These are phyloP conservation scores for Leptographium wingfieldii DNA, from an alignment of 2,329 filamentous ascomycete genomes.

Conservation along the genomic window DNA sequence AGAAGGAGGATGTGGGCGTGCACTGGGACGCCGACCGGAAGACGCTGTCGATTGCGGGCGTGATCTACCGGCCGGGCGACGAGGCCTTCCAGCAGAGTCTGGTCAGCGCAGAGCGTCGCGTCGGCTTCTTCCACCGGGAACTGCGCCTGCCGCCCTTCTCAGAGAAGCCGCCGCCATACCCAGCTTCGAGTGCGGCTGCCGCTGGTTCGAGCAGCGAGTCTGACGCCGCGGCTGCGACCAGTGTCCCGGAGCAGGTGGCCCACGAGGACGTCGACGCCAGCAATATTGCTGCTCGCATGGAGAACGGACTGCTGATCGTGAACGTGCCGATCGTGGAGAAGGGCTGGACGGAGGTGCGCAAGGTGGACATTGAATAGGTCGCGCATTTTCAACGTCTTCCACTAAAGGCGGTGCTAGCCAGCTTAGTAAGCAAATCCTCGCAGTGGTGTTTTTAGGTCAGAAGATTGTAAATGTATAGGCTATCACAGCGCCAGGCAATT, in stretches of 20 bases:
- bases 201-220: background rate
- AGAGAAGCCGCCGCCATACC: background rate
- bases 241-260: slow-evolving; percentile 28
- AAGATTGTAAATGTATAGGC: no score
- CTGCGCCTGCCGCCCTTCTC: slow-evolving; percentile 43
- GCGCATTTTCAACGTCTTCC: no score
- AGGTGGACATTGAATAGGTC: slow-evolving; percentile 35
- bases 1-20: slow-evolving; percentile 58
- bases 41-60: slow-evolving; percentile 54
- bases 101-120: slow-evolving; percentile 51
- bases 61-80: slow-evolving; percentile 59
- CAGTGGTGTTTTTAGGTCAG: no score
- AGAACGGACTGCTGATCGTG: slow-evolving; percentile 66
- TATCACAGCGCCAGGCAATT: no score
- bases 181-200: background rate
- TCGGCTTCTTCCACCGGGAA: slow-evolving; percentile 63
- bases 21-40: slow-evolving; percentile 61
- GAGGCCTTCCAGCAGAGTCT: slow-evolving; percentile 56
- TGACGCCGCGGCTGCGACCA: slow-evolving; percentile 24
- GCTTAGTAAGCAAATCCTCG: no score
- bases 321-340: slow-evolving; percentile 62
- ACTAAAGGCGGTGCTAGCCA: no score
- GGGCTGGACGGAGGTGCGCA: slow-evolving; percentile 51
- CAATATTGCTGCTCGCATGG: slow-evolving; percentile 60
- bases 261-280: slow-evolving; percentile 53